A percentile compares a stretch with the other conserved stretches of the same genome.
Conservation (phyloP, 2,329 filamentous ascomycete genomes). For the Colletotrichum incanum region DNA sequence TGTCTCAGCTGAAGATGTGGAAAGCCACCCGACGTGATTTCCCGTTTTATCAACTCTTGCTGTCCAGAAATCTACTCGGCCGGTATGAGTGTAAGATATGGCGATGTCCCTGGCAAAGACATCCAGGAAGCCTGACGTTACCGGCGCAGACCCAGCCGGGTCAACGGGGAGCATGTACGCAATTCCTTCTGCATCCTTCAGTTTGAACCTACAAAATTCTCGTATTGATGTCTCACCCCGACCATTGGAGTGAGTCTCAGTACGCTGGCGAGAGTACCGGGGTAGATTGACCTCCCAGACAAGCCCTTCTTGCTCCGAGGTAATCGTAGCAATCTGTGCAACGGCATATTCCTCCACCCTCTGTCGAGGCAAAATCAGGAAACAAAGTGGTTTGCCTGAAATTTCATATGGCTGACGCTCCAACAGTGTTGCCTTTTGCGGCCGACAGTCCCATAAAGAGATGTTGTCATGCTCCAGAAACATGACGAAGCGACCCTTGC, state of each 20-base stretch:
- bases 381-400: constrained; percentile 81
- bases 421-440: constrained; percentile 71
- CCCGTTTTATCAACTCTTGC: constrained; percentile 77
- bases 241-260: constrained; percentile 50
- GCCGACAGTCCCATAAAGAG: constrained; percentile 84
- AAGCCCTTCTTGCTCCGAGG: constrained; percentile 82
- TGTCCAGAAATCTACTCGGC: constrained; percentile 88
- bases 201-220: constrained; percentile 80
- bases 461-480: constrained; percentile 81
- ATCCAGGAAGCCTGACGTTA: constrained; percentile 85
- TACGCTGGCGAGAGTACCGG: constrained; percentile 52
- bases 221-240: constrained; percentile 61
- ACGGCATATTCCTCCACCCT: constrained; percentile 70
- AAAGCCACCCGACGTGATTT: constrained; percentile 83
- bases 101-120: constrained; percentile 89
- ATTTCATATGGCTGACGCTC: constrained; percentile 72
- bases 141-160: constrained; percentile 81
- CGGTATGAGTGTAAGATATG: constrained; percentile 84
- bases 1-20: constrained; percentile 86
- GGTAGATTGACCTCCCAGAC: constrained; percentile 85
- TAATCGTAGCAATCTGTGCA: constrained; percentile 86
- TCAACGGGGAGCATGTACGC: constrained; percentile 86
- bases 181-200: constrained; percentile 73
- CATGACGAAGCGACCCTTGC: constrained; percentile 85
- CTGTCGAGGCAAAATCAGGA: constrained; percentile 79